Conservation (phyloP, 768 basidiomycete species). For the Mycena kentingensis region DNA sequence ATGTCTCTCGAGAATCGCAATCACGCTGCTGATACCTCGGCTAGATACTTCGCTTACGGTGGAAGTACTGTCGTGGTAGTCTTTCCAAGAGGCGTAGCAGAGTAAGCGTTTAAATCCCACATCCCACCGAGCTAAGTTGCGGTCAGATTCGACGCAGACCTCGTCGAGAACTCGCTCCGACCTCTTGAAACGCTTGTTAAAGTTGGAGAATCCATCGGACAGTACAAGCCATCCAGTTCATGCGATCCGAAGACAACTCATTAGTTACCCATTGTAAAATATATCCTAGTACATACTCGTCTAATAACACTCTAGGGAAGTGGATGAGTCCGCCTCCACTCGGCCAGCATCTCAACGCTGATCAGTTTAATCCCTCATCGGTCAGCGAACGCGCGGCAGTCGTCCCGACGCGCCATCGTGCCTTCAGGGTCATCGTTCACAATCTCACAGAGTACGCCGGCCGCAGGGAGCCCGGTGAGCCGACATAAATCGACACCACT, state of each 20-base stretch:
- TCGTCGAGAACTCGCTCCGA: conserved; percentile 52
- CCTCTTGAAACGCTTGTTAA: conserved; percentile 71
- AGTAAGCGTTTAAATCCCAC: conserved; percentile 33
- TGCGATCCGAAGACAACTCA: no score
- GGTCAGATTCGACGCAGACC: conserved; percentile 67
- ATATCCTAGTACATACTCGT: no score
- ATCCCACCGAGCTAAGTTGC: neutral
- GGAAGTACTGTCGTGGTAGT: conserved; percentile 69
- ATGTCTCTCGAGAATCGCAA: no score
- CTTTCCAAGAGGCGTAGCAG: conserved; percentile 54
- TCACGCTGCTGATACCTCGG: neutral
- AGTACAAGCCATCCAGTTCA: no score
- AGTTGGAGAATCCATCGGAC: conserved; percentile 42
- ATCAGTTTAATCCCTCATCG: conserved; percentile 92
- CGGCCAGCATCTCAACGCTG: conserved; percentile 81
- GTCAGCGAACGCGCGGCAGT: conserved; percentile 89
- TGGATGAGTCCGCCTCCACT: conserved; percentile 45
- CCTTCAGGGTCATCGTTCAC: conserved; percentile 90
- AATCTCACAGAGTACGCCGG: conserved; percentile 90
- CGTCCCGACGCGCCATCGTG: conserved; percentile 93
- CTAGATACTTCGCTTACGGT: conserved; percentile 66
- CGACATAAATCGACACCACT: conserved; percentile 83
- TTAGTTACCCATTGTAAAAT: no score
- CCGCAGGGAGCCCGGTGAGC: conserved; percentile 67
- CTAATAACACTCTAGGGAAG: conserved; percentile 1